These are phyloP conservation scores for Macadamia integrifolia DNA, from an alignment of 164 flowering plant genomes.

Conservation along the genomic window DNA sequence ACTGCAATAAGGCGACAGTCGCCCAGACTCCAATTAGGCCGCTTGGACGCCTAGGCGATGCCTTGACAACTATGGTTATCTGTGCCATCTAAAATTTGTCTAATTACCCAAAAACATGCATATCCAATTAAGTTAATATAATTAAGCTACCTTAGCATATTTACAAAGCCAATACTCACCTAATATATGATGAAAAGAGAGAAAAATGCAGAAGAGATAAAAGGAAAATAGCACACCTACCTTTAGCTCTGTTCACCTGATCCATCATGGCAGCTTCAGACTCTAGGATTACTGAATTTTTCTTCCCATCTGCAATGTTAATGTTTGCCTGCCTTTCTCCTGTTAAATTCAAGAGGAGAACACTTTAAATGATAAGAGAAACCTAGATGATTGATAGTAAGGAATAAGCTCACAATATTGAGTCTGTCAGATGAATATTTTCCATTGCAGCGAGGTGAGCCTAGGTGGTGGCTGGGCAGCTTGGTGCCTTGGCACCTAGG, in stretches of 20 bases:
- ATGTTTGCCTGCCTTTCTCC: constrained; percentile 87
- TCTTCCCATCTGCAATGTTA: constrained; percentile 75
- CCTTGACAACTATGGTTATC: too few species aligned
- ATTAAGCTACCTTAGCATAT: too few species aligned
- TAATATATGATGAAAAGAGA: background rate
- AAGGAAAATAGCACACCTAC: constrained; percentile 12
- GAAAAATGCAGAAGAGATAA: background rate
- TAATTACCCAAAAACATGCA: background rate
- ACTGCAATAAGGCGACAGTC: too few species aligned
- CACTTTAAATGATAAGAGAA: background rate
- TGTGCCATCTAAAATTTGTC: too few species aligned
- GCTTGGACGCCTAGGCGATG: too few species aligned
- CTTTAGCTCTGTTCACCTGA: constrained; percentile 47
- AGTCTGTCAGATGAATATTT: background rate
- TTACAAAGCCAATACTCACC: background rate
- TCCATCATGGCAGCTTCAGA: constrained; percentile 54
- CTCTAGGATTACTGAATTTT: constrained; percentile 40
- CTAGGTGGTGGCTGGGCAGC: too few species aligned
- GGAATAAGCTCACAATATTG: background rate
- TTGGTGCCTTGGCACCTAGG: too few species aligned
- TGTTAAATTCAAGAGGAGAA: constrained; percentile 23
- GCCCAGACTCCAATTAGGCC: too few species aligned
- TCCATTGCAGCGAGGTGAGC: too few species aligned
- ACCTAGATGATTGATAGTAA: background rate
- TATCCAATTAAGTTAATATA: background rate